phyloP scores from a whole-genome alignment of 495 filamentous ascomycete genomes.

The Hyphodiscus hymeniophilus region DNA sequence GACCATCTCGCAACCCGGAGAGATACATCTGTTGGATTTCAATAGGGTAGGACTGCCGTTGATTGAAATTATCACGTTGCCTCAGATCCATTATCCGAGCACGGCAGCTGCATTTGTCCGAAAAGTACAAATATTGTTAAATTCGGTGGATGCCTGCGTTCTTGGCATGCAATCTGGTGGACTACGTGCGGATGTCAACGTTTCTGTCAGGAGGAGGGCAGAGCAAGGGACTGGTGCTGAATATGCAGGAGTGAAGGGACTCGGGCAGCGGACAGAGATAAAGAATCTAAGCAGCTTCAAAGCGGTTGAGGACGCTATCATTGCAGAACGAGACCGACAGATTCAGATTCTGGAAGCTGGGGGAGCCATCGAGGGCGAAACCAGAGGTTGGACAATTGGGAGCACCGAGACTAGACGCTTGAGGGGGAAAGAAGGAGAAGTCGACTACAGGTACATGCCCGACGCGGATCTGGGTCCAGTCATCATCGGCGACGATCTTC shows the following conservation, averaged over 20 bases:
- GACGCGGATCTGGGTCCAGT: slow-evolving; percentile 86
- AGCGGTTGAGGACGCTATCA: slow-evolving; percentile 87
- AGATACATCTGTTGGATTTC: slow-evolving; percentile 78
- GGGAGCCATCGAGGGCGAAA: slow-evolving; percentile 76
- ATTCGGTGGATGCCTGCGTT: slow-evolving; percentile 70
- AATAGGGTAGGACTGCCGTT: slow-evolving; percentile 87
- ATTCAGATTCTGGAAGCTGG: slow-evolving; percentile 73
- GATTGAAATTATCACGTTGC: slow-evolving; percentile 90
- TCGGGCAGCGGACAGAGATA: slow-evolving; percentile 92
- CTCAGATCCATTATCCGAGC: slow-evolving; percentile 72
- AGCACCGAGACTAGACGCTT: slow-evolving; percentile 69
- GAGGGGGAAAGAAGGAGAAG: slow-evolving; percentile 91
- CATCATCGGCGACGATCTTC: slow-evolving; percentile 60
- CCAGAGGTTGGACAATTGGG: slow-evolving; percentile 82
- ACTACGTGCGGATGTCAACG: slow-evolving; percentile 89
- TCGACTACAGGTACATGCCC: slow-evolving; percentile 98
- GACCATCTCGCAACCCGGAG: slow-evolving; percentile 67
- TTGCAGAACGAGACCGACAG: slow-evolving; percentile 83
- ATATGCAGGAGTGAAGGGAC: slow-evolving; percentile 46
- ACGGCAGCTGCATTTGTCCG: slow-evolving; percentile 81
- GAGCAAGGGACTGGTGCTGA: slow-evolving; percentile 33
- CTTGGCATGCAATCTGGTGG: slow-evolving; percentile 91
- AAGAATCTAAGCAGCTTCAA: slow-evolving; percentile 96
- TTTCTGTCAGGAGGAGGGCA: slow-evolving; percentile 61
- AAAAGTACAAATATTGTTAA: slow-evolving; percentile 82